These are phyloP conservation scores for Rhizopogon sp. DNA, from an alignment of 768 basidiomycete species.

Conservation along the genomic window DNA sequence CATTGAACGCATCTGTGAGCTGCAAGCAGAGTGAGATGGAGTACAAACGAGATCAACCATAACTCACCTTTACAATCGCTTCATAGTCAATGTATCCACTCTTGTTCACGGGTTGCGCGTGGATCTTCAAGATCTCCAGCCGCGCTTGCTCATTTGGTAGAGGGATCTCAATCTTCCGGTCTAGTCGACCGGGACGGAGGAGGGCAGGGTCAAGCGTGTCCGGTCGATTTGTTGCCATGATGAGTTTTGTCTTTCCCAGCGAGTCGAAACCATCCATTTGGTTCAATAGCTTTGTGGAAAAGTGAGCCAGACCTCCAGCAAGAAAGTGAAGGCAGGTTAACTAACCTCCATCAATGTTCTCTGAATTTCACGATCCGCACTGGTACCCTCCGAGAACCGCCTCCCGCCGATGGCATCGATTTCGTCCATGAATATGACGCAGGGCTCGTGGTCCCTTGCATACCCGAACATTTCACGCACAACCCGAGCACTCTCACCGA, in stretches of 20 bases:
- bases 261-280: constrained; percentile 99
- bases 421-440: constrained; percentile 98
- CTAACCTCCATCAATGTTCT: constrained; percentile 94
- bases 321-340: constrained; percentile 20
- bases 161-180: constrained; percentile 97
- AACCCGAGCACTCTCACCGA: constrained; percentile 94
- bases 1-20: constrained; percentile 92
- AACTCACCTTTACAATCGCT: constrained; percentile 85
- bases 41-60: not conserved
- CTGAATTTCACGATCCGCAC: constrained; percentile 98
- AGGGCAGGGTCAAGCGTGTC: constrained; percentile 97
- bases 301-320: not conserved
- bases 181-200: constrained; percentile 90
- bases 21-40: constrained; percentile 21
- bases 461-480: constrained; percentile 99
- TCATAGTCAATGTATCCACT: constrained; percentile 95
- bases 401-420: constrained; percentile 97
- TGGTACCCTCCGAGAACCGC: constrained; percentile 90
- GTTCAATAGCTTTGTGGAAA: constrained; percentile 71
- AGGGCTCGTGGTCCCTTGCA: constrained; percentile 95
- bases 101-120: constrained; percentile 92
- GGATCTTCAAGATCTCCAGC: constrained; percentile 96
- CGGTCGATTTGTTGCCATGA: constrained; percentile 99
- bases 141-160: constrained; percentile 97
- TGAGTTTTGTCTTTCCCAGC: constrained; percentile 90